phyloP scores from a whole-genome alignment of 805 yeast genomes.

The Lipomyces kockii region DNA sequence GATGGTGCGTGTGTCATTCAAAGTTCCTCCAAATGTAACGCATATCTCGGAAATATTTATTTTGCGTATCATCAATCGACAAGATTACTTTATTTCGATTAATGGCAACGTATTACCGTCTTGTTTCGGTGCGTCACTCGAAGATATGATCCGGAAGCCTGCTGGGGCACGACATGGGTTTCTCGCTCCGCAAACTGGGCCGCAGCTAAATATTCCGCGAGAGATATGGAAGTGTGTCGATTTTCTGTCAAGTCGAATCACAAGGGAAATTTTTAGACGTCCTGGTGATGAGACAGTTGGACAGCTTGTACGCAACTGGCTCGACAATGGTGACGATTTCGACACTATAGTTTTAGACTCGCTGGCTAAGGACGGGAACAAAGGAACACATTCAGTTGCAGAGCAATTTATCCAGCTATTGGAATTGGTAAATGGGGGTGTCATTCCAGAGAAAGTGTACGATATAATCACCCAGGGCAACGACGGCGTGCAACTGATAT shows the following conservation, averaged over 20 bases:
- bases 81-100: slow-evolving; percentile 43
- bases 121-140: slow-evolving; percentile 44
- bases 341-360: slow-evolving; percentile 41
- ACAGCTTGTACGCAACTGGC: slow-evolving; percentile 44
- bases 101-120: slow-evolving; percentile 41
- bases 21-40: slow-evolving; percentile 10
- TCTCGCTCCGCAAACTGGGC: slow-evolving; percentile 3
- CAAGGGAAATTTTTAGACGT: slow-evolving; percentile 34
- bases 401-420: slow-evolving; percentile 43
- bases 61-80: slow-evolving; percentile 42
- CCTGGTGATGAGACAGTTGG: slow-evolving; percentile 38
- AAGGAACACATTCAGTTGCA: slow-evolving; percentile 52
- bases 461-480: slow-evolving; percentile 40
- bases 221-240: slow-evolving; percentile 47
- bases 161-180: slow-evolving; percentile 24
- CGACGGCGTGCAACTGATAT: slow-evolving; percentile 44
- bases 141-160: slow-evolving; percentile 28
- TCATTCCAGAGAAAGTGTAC: slow-evolving; percentile 46
- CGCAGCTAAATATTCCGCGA: slow-evolving; percentile 42
- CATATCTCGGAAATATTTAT: slow-evolving; percentile 40
- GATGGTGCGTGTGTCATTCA: slow-evolving; percentile 33
- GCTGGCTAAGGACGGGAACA: slow-evolving; percentile 39
- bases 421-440: slow-evolving; percentile 49
- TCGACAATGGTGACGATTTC: slow-evolving; percentile 44
- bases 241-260: slow-evolving; percentile 42